Evolutionary conservation across 2,329 filamentous ascomycete species (phyloP), one percentile per base, ranked within the genome.

Genomic region (Hypoxylon sp.): DNA sequence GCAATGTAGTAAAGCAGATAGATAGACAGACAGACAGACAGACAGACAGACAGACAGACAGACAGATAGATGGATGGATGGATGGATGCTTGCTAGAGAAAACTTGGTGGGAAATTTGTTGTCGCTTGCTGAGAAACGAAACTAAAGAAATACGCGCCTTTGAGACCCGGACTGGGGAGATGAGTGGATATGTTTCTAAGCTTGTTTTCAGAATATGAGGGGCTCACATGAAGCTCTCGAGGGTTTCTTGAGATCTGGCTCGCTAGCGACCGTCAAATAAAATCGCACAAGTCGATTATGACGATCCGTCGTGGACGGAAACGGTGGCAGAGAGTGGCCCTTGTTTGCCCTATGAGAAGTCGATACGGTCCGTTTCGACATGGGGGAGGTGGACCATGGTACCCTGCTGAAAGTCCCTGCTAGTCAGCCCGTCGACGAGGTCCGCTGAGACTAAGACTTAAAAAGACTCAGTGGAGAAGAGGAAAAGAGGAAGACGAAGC

Each of bases 281-380:
- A 50, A 64, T 59, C 50, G 53, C 51, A 59, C 36, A 58, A 61
- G 59, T 48, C 57, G 37, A 59, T 60, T 58, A 58, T 63, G 57
- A 63, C 59, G 57, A 63, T 59, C 55, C 57, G 54, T 59, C 53
- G 41, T 51, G 49, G 53, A 60, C 61, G 61, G 59, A 59, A 63
- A 57, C 55, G 61, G 61, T 61, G 60, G 56, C 61, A 64, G 59
- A 59, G 52, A 63, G 63, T 66, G 65, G 61, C 49, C 60, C 61
- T 41, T 61, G 60, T 64, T 61, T 55, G 61, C 62, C 66, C 64
- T 68, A 67, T 67, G 63, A 67, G 54, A 65, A 58, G 12, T 42
- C 59, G 57, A 62, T 64, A 59, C 63, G 58, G 61, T 60, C 61
- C 62, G 59, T 61, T 56, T 59, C 44, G 57, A 64, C 60, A 66